These are phyloP conservation scores for Heterobasidion irregulare DNA, from an alignment of 1,284 basidiomycete species.

Conservation along the genomic window DNA sequence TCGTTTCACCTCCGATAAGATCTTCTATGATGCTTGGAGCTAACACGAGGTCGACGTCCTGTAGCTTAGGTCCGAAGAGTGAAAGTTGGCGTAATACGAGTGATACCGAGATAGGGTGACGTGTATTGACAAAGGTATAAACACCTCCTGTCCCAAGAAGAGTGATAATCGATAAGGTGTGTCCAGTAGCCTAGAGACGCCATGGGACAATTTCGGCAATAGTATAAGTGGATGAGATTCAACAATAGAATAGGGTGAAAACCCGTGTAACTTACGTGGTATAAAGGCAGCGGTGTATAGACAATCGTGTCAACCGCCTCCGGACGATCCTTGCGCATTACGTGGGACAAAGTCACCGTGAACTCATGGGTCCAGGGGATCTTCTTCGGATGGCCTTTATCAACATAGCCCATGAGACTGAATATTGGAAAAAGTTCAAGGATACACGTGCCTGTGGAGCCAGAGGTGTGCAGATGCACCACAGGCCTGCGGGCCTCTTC, in stretches of 20 bases:
- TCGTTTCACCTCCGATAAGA: background rate
- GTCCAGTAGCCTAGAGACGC: background rate
- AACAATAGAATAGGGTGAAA: background rate
- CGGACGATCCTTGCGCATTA: background rate
- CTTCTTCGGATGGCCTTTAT: background rate
- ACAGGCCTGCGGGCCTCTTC: background rate
- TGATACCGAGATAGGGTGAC: background rate
- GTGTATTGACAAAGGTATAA: background rate
- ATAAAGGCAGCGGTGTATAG: background rate
- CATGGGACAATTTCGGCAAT: background rate
- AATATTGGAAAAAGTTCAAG: background rate
- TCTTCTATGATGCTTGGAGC: constrained; percentile 1
- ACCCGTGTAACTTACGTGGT: background rate
- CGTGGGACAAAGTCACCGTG: background rate
- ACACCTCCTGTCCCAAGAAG: background rate
- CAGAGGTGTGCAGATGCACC: background rate
- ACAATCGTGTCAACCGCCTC: background rate
- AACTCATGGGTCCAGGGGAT: background rate
- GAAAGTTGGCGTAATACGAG: background rate
- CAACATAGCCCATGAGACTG: background rate
- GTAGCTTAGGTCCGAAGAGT: background rate
- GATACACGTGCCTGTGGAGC: background rate
- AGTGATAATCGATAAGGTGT: background rate
- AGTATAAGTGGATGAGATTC: background rate
- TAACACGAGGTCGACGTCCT: background rate